phyloP scores from a whole-genome alignment of 768 basidiomycete species.

The Hericium alpestre region DNA sequence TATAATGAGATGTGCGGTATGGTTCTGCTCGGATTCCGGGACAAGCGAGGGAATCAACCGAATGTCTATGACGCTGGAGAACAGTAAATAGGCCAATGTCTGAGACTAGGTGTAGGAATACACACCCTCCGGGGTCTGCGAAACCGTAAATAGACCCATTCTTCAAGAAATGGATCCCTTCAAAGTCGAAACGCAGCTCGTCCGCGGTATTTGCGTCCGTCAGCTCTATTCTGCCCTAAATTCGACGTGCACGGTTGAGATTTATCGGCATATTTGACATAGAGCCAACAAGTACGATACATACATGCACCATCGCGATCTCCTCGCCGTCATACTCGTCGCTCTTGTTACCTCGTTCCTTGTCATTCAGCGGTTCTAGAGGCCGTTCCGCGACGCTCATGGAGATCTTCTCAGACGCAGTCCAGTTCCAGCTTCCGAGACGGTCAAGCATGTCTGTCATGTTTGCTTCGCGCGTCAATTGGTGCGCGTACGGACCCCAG shows the following conservation, averaged over 20 bases:
- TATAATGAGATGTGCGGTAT: conserved; percentile 9
- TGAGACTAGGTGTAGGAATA: background rate
- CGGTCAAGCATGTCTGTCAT: conserved; percentile 37
- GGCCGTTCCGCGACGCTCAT: conserved; percentile 60
- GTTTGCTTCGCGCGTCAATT: conserved; percentile 39
- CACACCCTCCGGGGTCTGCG: conserved; percentile 53
- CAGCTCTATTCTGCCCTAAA: conserved; percentile 66
- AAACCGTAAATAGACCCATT: conserved; percentile 74
- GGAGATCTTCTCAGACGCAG: conserved; percentile 46
- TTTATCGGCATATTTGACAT: background rate
- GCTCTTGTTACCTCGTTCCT: conserved; percentile 22
- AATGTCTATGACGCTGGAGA: conserved; percentile 3
- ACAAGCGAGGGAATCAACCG: conserved; percentile 6
- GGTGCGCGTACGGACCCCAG: conserved; percentile 28
- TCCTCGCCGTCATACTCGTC: conserved; percentile 19
- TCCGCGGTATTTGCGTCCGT: conserved; percentile 39
- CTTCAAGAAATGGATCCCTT: conserved; percentile 63
- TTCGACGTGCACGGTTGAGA: conserved; percentile 1
- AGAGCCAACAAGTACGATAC: conserved; percentile 14
- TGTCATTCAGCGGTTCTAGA: conserved; percentile 15
- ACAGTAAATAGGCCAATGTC: background rate
- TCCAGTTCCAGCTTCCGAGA: conserved; percentile 63
- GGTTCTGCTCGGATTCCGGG: conserved; percentile 1
- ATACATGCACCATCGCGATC: conserved; percentile 56
- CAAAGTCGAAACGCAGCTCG: conserved; percentile 61